Evolutionary conservation across 2,329 filamentous ascomycete genomes (phyloP).

Genomic region (Juglanconis oblonga): DNA sequence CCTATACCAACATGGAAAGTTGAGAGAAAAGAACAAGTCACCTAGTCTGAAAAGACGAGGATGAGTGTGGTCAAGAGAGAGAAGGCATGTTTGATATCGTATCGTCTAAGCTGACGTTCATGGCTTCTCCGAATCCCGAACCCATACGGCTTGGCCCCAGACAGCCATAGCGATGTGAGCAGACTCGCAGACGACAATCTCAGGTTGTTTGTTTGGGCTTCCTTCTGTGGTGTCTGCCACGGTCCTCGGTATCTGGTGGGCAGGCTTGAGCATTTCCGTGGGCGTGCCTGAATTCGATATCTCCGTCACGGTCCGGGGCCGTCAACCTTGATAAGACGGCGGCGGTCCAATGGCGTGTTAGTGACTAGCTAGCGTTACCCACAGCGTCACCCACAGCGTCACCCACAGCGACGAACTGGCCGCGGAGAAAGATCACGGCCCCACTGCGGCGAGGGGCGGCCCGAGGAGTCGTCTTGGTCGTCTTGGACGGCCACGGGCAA

Average conservation of each 20-base stretch:
- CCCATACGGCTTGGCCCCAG: background rate
- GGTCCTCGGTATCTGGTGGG: background rate
- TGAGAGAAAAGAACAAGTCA: too few species aligned
- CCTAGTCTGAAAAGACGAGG: too few species aligned
- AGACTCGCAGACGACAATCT: background rate
- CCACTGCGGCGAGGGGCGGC: background rate
- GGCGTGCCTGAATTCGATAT: conserved; percentile 4
- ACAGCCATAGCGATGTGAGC: background rate
- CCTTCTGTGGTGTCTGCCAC: background rate
- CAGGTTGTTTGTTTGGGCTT: background rate
- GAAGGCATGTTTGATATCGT: background rate
- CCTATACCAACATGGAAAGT: too few species aligned
- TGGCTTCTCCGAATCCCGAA: conserved; percentile 2
- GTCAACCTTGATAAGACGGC: conserved; percentile 7
- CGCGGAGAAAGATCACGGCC: conserved; percentile 13
- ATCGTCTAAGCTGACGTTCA: background rate
- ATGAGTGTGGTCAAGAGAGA: background rate
- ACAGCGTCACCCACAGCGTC: too few species aligned
- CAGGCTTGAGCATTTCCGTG: conserved; percentile 7
- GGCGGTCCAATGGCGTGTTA: conserved; percentile 10
- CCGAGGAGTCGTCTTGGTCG: background rate
- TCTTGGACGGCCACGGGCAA: too few species aligned
- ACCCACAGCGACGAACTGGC: conserved; percentile 1
- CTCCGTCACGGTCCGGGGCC: conserved; percentile 4
- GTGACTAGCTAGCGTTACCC: conserved; percentile 7